These are phyloP conservation scores for Trichothecium roseum DNA, from an alignment of 2,329 filamentous ascomycete genomes.

Conservation along the genomic window DNA sequence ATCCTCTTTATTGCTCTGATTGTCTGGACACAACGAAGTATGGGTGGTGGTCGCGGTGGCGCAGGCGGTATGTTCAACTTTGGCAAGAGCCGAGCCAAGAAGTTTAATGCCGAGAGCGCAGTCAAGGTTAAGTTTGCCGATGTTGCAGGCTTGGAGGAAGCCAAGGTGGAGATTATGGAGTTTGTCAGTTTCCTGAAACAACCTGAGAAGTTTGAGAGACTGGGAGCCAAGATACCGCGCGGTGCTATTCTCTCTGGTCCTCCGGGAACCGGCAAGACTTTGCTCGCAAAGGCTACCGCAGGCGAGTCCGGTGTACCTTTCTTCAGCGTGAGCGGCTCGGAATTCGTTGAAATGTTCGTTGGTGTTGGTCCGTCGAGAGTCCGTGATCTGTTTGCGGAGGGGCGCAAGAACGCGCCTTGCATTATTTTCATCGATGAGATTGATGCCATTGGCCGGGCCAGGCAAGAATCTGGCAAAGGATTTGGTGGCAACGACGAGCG, in stretches of 20 bases:
- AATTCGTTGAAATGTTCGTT: conserved; percentile 99
- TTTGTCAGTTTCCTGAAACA: conserved; percentile 96
- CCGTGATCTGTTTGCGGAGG: conserved; percentile 86
- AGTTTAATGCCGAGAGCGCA: conserved; percentile 94
- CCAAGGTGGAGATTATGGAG: conserved; percentile 97
- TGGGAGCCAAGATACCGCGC: conserved; percentile 95
- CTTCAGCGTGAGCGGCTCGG: conserved; percentile 95
- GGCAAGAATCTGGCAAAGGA: conserved; percentile 60
- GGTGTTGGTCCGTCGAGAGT: conserved; percentile 95
- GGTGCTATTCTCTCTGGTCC: conserved; percentile 96
- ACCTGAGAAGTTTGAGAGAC: conserved; percentile 81
- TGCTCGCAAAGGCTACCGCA: conserved; percentile 93
- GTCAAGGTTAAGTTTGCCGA: conserved; percentile 96
- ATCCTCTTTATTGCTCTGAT: conserved; percentile 76
- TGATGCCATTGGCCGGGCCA: conserved; percentile 88
- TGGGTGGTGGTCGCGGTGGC: conserved; percentile 53
- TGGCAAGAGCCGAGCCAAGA: conserved; percentile 89
- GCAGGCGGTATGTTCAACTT: conserved; percentile 83
- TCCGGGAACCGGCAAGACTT: conserved; percentile 94
- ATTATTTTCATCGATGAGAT: conserved; percentile 99
- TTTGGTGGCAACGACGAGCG: conserved; percentile 94
- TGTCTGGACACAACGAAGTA: conserved; percentile 68
- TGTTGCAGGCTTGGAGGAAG: conserved; percentile 96
- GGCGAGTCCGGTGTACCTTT: conserved; percentile 96
- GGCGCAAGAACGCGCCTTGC: conserved; percentile 90